Percentiles rank a stretch among this genome's conserved stretches.
phyloP scores from a whole-genome alignment of 2,329 filamentous ascomycete genomes.

The Sporothrix luriei region DNA sequence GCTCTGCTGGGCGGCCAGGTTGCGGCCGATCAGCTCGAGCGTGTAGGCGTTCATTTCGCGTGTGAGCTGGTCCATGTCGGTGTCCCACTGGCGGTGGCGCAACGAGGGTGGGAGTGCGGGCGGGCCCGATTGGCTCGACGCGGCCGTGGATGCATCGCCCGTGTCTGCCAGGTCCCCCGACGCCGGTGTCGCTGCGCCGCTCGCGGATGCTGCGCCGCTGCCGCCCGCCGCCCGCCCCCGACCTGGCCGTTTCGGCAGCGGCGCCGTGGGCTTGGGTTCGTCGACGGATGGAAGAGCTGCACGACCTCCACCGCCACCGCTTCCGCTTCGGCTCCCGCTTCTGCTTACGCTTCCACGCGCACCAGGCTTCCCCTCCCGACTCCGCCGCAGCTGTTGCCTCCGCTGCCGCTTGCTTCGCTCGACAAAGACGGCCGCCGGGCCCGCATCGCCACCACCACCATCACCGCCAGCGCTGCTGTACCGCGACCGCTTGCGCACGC shows the following conservation, averaged over 20 bases:
- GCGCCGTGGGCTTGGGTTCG: slow-evolving; percentile 9
- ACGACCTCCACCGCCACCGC: too few relatives aligned
- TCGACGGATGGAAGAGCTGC: not conserved
- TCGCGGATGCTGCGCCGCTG: slow-evolving; percentile 20
- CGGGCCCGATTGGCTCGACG: slow-evolving; percentile 13
- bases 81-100: slow-evolving; percentile 39
- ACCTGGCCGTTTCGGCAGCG: slow-evolving; percentile 33
- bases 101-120: slow-evolving; percentile 42
- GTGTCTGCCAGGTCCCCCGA: not conserved
- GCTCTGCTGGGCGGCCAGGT: slow-evolving; percentile 51
- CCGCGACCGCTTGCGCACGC: slow-evolving; percentile 47
- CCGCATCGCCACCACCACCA: slow-evolving; percentile 32
- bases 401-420: slow-evolving; percentile 50
- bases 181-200: not conserved
- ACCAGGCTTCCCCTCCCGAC: not conserved
- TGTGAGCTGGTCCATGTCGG: slow-evolving; percentile 55
- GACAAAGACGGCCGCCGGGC: slow-evolving; percentile 55
- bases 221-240: slow-evolving; percentile 25
- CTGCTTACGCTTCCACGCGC: not conserved
- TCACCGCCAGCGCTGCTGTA: slow-evolving; percentile 36
- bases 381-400: not conserved
- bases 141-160: not conserved
- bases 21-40: slow-evolving; percentile 59
- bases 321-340: too few relatives aligned
- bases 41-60: slow-evolving; percentile 63